Base-by-base conservation (phyloP, 805 yeast genomes). In the Wickerhamomyces hampshirensis region DNA sequence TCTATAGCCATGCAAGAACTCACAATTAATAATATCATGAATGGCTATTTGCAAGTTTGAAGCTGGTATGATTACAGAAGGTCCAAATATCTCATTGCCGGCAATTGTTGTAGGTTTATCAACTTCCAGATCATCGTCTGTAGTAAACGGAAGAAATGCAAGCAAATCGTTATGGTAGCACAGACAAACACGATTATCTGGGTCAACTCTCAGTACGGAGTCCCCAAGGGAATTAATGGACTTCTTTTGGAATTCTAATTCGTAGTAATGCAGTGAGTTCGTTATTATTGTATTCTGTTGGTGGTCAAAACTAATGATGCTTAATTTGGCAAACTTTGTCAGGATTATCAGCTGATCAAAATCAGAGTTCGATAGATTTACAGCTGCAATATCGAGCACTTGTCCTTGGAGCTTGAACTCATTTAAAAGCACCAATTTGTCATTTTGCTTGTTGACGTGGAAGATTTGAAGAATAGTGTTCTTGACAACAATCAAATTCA, bases 221-320 rank as follows among this genome's bases (percentile, higher is more conserved):
- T 63, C 39, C 5, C 35, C 33, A 19, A 58, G 47, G 16, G 59
- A 59, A 35, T 69, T 76, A 32, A 69, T 62, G 2, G 78, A 69
- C 9, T 68, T 50, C 23, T 69, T 65, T 28, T 70, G 71, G 34
- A 87, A 65, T 18, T 75, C 75, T 30, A 76, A 73, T 49, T 91
- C 97, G 58, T 89, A 93, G 55, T 74, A 87, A 61, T 93, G 98
- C 34, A 93, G 63, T 34, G 95, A 84, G 1, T 77, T 70, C 0
- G 96, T 85, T 18, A 71, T 65, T n/a, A 91, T 65, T 1, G 71
- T 50, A 44, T 75, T 67, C n/a, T 49, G 54, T 4, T 51, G 58
- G 4, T 59, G 56, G 50, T 87, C 81, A 85, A 95, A 93, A 37
- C 70, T 69, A 19, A 91, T 59, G 13, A 89, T 60, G 0, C 94